These are phyloP conservation scores for Tylopilus sp. DNA, from an alignment of 768 basidiomycete species.

Conservation along the genomic window DNA sequence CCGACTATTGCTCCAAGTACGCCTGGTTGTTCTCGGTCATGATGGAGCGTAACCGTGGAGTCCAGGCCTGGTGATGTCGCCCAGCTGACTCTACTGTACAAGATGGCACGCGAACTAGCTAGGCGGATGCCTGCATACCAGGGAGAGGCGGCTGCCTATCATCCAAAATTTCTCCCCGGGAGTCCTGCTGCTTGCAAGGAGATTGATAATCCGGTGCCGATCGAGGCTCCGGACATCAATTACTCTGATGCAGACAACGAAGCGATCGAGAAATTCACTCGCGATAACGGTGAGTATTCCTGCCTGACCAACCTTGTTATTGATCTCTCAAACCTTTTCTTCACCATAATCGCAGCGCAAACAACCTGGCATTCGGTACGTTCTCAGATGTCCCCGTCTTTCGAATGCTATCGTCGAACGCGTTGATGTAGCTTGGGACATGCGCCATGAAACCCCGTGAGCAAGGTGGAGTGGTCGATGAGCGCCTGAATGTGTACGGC, in stretches of 20 bases:
- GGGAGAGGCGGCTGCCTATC: slow-evolving; percentile 13
- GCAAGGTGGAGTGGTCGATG: slow-evolving; percentile 60
- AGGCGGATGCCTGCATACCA: slow-evolving; percentile 46
- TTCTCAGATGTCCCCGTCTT: background rate
- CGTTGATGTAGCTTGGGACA: slow-evolving; percentile 48
- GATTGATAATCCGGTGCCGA: slow-evolving; percentile 15
- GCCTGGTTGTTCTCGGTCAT: slow-evolving; percentile 1
- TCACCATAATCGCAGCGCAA: background rate
- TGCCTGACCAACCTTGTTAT: no score
- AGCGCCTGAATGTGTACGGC: slow-evolving; percentile 59
- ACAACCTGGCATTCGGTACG: slow-evolving; percentile 18
- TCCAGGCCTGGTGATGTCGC: slow-evolving; percentile 13
- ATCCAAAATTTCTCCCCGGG: slow-evolving; percentile 30
- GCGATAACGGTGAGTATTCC: slow-evolving; percentile 12
- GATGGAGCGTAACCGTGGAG: no score
- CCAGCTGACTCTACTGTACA: slow-evolving; percentile 40
- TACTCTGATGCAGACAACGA: slow-evolving; percentile 36
- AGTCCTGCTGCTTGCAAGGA: slow-evolving; percentile 28
- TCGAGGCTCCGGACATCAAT: slow-evolving; percentile 29
- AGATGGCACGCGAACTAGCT: slow-evolving; percentile 49
- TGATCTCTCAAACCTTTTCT: background rate
- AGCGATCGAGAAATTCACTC: slow-evolving; percentile 28
- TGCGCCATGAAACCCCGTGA: slow-evolving; percentile 67
- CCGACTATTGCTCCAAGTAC: slow-evolving; percentile 44
- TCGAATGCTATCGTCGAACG: background rate